phyloP scores from a whole-genome alignment of 371 early-diverging fungal species.

The Lichtheimia ramosa region DNA sequence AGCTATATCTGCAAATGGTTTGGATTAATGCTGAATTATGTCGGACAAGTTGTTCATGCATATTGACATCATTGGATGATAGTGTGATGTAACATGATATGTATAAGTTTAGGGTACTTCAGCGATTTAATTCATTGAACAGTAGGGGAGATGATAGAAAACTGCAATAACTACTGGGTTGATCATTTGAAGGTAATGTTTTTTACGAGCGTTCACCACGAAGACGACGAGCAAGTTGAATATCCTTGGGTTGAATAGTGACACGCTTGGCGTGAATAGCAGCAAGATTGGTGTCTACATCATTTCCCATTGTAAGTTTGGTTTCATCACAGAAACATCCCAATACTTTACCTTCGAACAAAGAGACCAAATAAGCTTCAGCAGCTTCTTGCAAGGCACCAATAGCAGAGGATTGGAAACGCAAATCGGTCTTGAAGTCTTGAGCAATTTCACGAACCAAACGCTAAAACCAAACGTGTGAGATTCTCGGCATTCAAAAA shows the following conservation, averaged over 20 bases:
- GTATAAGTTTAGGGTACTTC: too few relatives aligned
- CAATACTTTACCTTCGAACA: conserved; percentile 78
- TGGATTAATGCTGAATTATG: too few relatives aligned
- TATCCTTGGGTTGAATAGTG: conserved; percentile 95
- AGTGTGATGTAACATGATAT: too few relatives aligned
- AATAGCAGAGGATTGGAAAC: conserved; percentile 97
- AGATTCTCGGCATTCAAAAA: not conserved
- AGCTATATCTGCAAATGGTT: too few relatives aligned
- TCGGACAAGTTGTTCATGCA: too few relatives aligned
- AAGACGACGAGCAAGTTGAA: conserved; percentile 93
- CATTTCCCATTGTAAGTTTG: not conserved
- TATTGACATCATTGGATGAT: too few relatives aligned
- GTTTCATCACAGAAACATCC: not conserved
- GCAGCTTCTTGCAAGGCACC: conserved; percentile 98
- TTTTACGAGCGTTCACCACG: conserved; percentile 84
- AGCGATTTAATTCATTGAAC: too few relatives aligned
- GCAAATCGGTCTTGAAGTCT: conserved; percentile 96
- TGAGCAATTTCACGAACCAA: conserved; percentile 95
- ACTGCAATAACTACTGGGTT: too few relatives aligned
- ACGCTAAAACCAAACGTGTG: conserved; percentile 39
- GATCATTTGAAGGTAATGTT: conserved; percentile 14
- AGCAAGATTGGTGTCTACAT: conserved; percentile 97
- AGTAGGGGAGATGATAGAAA: too few relatives aligned
- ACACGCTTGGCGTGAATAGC: conserved; percentile 99
- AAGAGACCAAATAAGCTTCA: conserved; percentile 94